Conservation (phyloP, 139 green algal genomes). For the Gonium pectorale region DNA sequence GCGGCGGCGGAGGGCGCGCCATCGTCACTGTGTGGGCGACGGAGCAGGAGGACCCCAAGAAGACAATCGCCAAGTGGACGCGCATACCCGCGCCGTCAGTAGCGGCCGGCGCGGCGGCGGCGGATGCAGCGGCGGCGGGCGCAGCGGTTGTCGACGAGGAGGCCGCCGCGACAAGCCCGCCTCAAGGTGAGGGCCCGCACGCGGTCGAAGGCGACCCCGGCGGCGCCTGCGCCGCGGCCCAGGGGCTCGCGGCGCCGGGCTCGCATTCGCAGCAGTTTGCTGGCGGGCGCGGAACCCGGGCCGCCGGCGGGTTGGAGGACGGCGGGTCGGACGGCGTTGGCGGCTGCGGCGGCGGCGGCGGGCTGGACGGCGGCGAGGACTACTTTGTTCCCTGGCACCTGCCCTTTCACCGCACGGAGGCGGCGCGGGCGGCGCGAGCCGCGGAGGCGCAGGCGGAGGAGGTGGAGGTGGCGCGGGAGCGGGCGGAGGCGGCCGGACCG, state of each 20-base stretch:
- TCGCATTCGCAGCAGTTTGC: no score
- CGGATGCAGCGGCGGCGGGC: background rate
- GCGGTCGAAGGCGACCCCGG: no score
- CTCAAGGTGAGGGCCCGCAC: no score
- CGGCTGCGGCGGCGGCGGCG: background rate
- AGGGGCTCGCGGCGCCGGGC: no score
- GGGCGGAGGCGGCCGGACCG: background rate
- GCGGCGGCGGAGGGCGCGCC: slow-evolving; percentile 55
- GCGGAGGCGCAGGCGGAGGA: background rate
- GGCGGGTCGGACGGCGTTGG: background rate
- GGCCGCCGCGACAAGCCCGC: no score
- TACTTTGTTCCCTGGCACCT: slow-evolving; percentile 99
- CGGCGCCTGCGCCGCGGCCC: no score
- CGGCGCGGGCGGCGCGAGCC: slow-evolving; percentile 34
- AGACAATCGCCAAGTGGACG: slow-evolving; percentile 91
- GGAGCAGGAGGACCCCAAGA: slow-evolving; percentile 86
- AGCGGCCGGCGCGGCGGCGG: background rate
- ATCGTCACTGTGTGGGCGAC: slow-evolving; percentile 92
- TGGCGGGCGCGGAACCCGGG: no score
- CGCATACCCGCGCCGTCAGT: slow-evolving; percentile 45
- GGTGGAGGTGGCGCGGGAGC: background rate
- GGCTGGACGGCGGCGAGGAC: slow-evolving; percentile 56
- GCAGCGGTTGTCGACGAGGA: no score
- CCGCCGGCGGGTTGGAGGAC: no score
- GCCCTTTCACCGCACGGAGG: slow-evolving; percentile 87